Conservation (phyloP, 768 basidiomycete genomes). For the Leccinellum albellum region DNA sequence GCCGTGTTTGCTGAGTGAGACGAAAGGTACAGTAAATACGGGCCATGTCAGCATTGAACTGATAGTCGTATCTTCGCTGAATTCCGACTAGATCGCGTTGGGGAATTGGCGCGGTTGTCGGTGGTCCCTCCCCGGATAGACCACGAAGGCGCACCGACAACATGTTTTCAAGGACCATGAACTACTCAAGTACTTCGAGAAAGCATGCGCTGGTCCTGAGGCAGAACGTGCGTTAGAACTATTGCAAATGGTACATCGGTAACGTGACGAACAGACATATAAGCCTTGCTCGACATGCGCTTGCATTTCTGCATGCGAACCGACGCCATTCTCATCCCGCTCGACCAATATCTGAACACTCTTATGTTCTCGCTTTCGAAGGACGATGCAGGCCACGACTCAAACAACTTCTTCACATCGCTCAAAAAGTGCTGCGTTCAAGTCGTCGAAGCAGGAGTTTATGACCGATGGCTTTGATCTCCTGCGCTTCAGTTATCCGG, state of each 20-base stretch:
- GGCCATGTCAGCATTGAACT: neutral
- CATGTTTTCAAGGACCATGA: constrained; percentile 80
- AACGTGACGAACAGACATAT: constrained; percentile 42
- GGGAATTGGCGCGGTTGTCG: constrained; percentile 6
- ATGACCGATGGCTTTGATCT: constrained; percentile 70
- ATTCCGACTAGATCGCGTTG: constrained; percentile 1
- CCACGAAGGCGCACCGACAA: constrained; percentile 71
- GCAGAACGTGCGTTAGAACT: constrained; percentile 44
- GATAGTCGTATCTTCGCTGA: neutral
- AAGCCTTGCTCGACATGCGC: constrained; percentile 62
- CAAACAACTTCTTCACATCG: constrained; percentile 69
- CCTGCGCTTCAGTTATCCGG: constrained; percentile 83
- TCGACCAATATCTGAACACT: constrained; percentile 87
- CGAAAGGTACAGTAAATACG: constrained; percentile 40
- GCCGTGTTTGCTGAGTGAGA: constrained; percentile 81
- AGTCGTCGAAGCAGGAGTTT: constrained; percentile 67
- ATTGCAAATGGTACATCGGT: neutral
- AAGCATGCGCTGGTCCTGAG: constrained; percentile 47
- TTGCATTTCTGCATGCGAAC: constrained; percentile 84
- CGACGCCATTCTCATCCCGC: constrained; percentile 81
- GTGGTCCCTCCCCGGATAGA: constrained; percentile 75
- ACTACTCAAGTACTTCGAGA: constrained; percentile 70
- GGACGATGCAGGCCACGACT: constrained; percentile 38
- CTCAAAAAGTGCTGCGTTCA: constrained; percentile 72
- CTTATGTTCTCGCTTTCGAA: constrained; percentile 72